Percentiles rank a stretch among this genome's conserved stretches.
phyloP scores from a whole-genome alignment of 108 stramenopile genomes.

The Aurantiochytrium sp. region DNA sequence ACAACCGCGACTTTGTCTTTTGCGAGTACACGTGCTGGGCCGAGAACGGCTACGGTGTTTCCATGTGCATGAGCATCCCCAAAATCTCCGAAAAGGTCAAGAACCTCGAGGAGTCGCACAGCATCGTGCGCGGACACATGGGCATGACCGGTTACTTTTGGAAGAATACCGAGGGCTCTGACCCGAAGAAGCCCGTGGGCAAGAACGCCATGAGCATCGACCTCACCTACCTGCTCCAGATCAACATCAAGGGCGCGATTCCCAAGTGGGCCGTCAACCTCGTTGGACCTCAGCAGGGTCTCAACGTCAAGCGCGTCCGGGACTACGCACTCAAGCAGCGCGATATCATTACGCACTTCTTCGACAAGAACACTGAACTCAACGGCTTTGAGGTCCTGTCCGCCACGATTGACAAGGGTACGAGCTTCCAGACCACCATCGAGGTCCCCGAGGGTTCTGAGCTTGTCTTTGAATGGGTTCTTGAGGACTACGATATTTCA shows the following conservation, averaged over 20 bases:
- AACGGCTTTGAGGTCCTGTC: neutral
- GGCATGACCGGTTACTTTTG: slow-evolving; percentile 18
- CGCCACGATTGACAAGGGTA: neutral
- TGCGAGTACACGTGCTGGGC: slow-evolving; percentile 15
- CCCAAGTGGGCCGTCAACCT: slow-evolving; percentile 14
- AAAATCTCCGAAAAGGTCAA: neutral
- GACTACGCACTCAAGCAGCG: slow-evolving; percentile 18
- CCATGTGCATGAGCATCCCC: slow-evolving; percentile 17
- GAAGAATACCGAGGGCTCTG: neutral
- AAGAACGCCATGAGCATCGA: slow-evolving; percentile 18
- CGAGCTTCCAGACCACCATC: neutral
- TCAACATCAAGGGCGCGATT: slow-evolving; percentile 13
- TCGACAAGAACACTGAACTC: neutral
- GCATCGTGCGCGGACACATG: slow-evolving; percentile 2
- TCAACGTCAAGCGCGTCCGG: slow-evolving; percentile 18
- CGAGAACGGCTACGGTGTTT: slow-evolving; percentile 11
- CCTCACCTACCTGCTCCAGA: slow-evolving; percentile 7
- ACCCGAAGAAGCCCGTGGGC: slow-evolving; percentile 15
- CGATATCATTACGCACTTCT: neutral
- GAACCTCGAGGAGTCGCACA: slow-evolving; percentile 17
- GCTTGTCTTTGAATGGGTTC: slow-evolving; percentile 3
- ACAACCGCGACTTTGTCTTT: slow-evolving; percentile 16
- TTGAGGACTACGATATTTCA: neutral
- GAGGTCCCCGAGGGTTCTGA: neutral
- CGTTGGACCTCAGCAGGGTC: slow-evolving; percentile 1